Evolutionary conservation across 2,329 filamentous ascomycete genomes (phyloP), one percentile per base, ranked within the genome.

Genomic region (Cladosporium halotolerans): DNA sequence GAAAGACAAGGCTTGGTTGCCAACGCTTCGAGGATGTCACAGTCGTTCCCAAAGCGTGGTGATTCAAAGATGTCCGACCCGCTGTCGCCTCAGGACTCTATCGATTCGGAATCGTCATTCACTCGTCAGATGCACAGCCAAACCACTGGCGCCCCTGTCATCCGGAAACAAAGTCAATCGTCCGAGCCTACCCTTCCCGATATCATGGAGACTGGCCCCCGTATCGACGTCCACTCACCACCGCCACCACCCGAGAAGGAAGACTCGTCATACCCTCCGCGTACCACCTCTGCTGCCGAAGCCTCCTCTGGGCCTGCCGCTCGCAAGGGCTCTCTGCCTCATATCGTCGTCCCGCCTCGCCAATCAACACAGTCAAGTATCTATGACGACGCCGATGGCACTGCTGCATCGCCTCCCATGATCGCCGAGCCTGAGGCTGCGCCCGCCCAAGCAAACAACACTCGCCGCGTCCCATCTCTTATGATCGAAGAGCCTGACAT

Each of bases 11-110:
- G 75, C 53, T 71, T 84, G 18, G 63, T 84, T 43, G 70, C 72
- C 46, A 81, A 83, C 63, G 80, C 80, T 11, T 76, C 80, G 60
- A 69, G 74, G 23, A 82, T 83, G 75, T 81, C 81, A 9, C 74
- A 73, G 9, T 79, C 78, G 3, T 69, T 73, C 43, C 76, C 77
- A n/a, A 62, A 57, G 45, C 60, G 64, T 23, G 67, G 67, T 56
- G 69, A 71, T 46, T 69, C 72, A 1, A 60, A 69, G 50, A 14
- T 14, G 11, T 8, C n/a, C 13, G 36, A 46, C 41, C 45, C 51
- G 3, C 44, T 55, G 45, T 60, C 59, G 13, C 54, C 57, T 14
- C 55, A 55, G 14, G 45, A 52, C 16, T 57, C 57, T 2, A 38
- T 57, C 18, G 45, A 38, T 13, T 50, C 47, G 7, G 57, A 59